phyloP scores from a whole-genome alignment of 805 yeast genomes.

The Nakazawaea anatomiae region DNA sequence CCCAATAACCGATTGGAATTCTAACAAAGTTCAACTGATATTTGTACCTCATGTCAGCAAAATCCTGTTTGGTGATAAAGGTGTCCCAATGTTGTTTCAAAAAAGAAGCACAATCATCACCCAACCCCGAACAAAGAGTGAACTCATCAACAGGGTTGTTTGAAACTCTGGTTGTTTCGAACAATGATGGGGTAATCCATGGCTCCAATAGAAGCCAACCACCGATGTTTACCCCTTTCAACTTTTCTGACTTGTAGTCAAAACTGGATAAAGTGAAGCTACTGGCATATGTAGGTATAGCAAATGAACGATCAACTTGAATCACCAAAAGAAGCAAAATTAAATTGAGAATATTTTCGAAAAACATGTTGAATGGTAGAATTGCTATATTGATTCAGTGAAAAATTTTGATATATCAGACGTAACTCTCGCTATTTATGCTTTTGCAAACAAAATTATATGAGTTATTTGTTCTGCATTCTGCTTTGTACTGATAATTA shows the following conservation, averaged over 20 bases:
- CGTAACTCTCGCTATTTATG: too few relatives aligned
- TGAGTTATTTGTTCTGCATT: not conserved
- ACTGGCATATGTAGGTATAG: not conserved
- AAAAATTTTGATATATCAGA: not conserved
- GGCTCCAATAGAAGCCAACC: conserved; percentile 75
- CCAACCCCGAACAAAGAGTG: conserved; percentile 42
- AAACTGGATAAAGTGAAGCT: not conserved
- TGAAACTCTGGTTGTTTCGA: conserved; percentile 32
- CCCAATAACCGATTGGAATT: conserved; percentile 81
- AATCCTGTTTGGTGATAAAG: conserved; percentile 55
- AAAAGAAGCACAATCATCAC: conserved; percentile 30
- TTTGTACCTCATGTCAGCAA: conserved; percentile 36
- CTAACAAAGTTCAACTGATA: conserved; percentile 64
- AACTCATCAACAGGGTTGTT: conserved; percentile 56
- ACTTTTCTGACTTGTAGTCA: not conserved
- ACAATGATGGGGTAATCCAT: conserved; percentile 61
- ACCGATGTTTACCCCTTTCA: conserved; percentile 53
- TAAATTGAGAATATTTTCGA: not conserved
- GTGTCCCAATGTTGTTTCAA: conserved; percentile 49
- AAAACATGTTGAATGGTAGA: not conserved
- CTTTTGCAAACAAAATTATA: too few relatives aligned
- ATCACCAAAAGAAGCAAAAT: too few relatives aligned
- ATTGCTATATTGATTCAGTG: not conserved
- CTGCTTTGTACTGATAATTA: not conserved
- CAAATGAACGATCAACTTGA: not conserved